Conservation (phyloP, 257 asterid genomes). For the Buddleja alternifolia region DNA sequence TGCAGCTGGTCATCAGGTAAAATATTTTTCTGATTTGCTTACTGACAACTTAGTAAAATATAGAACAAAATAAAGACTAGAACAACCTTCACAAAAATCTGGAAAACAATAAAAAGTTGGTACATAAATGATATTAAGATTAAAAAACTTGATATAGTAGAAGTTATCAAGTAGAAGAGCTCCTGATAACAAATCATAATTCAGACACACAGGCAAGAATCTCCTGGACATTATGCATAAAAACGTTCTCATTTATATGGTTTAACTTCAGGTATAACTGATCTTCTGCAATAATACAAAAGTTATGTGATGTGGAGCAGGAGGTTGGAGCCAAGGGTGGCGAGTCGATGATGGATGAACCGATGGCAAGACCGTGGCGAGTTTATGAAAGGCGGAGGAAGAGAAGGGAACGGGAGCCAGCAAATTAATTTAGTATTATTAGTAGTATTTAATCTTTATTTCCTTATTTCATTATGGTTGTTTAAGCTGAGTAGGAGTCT, state of each 20-base stretch:
- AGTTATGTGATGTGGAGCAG: no score
- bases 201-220: background rate
- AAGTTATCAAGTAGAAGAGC: background rate
- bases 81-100: background rate
- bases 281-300: constrained; percentile 1
- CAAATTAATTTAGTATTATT: no score
- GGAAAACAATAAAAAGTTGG: background rate
- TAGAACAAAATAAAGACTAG: background rate
- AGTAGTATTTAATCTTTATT: no score
- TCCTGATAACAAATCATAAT: background rate
- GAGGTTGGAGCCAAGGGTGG: no score
- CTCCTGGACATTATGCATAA: no score
- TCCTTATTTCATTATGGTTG: no score
- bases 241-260: background rate
- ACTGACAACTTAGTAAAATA: background rate
- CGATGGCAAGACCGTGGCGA: no score
- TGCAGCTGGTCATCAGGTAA: constrained; percentile 1
- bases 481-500: no score
- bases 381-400: no score
- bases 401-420: no score
- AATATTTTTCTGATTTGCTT: background rate
- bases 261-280: background rate
- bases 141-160: background rate
- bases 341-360: no score
- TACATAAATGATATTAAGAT: background rate